Conservation (phyloP, 805 yeast species). For the Cyberlindnera maritima region DNA sequence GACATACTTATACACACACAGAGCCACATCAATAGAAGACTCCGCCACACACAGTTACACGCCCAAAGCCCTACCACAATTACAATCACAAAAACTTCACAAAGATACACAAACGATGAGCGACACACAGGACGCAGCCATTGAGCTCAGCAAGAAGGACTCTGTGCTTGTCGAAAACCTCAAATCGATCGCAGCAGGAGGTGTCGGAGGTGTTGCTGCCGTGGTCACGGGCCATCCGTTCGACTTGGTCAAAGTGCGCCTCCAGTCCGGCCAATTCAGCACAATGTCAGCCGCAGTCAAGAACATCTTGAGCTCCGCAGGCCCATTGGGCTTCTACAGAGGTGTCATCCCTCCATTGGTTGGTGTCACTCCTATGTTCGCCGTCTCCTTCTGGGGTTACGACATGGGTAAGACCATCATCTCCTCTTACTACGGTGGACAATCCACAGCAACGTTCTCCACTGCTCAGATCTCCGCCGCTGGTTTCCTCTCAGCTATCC, state of each 20-base stretch:
- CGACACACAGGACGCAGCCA: slow-evolving; percentile 21
- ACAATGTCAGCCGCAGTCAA: slow-evolving; percentile 67
- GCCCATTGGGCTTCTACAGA: slow-evolving; percentile 78
- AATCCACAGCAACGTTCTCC: slow-evolving; percentile 42
- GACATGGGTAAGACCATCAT: slow-evolving; percentile 86
- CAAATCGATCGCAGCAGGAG: slow-evolving; percentile 89
- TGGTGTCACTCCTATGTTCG: slow-evolving; percentile 99
- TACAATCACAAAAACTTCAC: no score
- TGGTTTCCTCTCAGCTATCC: slow-evolving; percentile 91
- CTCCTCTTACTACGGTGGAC: slow-evolving; percentile 34
- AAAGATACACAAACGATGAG: slow-evolving; percentile 13
- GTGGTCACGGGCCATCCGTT: slow-evolving; percentile 96
- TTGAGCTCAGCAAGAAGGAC: slow-evolving; percentile 52
- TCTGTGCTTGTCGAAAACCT: slow-evolving; percentile 59
- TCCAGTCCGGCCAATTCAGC: slow-evolving; percentile 70
- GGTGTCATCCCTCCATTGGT: slow-evolving; percentile 92
- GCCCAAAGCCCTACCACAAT: no score
- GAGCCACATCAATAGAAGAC: neutral
- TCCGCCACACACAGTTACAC: neutral
- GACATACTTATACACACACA: neutral
- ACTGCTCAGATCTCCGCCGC: slow-evolving; percentile 80
- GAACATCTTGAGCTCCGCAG: slow-evolving; percentile 68
- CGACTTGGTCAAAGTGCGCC: slow-evolving; percentile 86
- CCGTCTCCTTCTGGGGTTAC: slow-evolving; percentile 98
- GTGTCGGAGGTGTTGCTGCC: slow-evolving; percentile 95